Base-by-base conservation (phyloP, 164 flowering plant genomes). In the Stephania cephalantha region DNA sequence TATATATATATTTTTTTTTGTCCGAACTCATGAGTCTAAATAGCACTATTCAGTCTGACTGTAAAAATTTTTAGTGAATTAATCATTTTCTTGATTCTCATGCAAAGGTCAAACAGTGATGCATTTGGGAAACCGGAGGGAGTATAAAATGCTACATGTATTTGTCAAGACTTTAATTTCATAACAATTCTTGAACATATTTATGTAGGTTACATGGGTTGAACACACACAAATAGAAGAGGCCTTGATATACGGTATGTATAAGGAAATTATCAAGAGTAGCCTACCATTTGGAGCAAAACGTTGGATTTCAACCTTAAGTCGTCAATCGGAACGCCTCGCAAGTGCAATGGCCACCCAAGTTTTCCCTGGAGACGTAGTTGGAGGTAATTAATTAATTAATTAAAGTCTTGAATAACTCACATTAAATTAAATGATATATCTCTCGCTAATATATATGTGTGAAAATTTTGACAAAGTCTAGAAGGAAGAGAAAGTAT, bases 221-320 rank as follows among this genome's bases (percentile, higher is more conserved):
- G 98, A 94, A 74, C 95, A 94, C 83, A 90, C 87, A 1, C 96
- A 92, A 81, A 85, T 86, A 4, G 96, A 50, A 50, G 11, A 92
- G 77, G 68, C 83, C 89, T 75, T 81, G 82, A 92, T 90, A 46
- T 94, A 92, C 73, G 81, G 46, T 48, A 78, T 94, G 22, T 94
- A 88, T 82, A 82, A 80, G 65, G 68, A 85, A 1, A 77, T 88
- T 0, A 90, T 94, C 18, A 82, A 85, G 64, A 84, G 91, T 1
- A 87, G 90, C 13, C 86, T 90, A 8, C 95, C 92, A 17, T 94
- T 94, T 71, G 98, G 98, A n/a, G 98, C 98, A 15, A 90, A 86
- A 73, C 93, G 95, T 48, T 94, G 98, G 98, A 87, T 92, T 45
- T 86, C 94, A 8, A 87, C 88, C 5, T 78, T 94, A 5, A 90